Conservation (phyloP, 768 basidiomycete species). For the Boletus sp. region DNA sequence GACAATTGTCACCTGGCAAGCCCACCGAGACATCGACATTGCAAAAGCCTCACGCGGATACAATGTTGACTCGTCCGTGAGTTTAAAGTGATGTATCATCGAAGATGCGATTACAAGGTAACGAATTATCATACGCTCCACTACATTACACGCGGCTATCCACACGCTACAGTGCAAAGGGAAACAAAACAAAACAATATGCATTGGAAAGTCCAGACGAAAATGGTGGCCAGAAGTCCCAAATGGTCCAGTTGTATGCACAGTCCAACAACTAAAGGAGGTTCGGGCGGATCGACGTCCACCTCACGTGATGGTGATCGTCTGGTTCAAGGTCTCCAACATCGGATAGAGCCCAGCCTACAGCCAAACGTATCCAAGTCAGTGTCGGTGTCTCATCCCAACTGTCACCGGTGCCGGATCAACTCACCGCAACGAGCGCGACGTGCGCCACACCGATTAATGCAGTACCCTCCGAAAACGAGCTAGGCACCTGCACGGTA, state of each 20-base stretch:
- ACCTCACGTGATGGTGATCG: slow-evolving; percentile 21
- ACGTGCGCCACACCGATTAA: slow-evolving; percentile 37
- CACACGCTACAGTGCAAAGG: no score
- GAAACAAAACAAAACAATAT: neutral
- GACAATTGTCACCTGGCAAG: no score
- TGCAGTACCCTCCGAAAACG: slow-evolving; percentile 27
- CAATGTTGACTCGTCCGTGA: no score
- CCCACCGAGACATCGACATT: no score
- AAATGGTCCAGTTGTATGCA: neutral
- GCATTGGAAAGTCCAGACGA: neutral
- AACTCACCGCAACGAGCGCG: slow-evolving; percentile 40
- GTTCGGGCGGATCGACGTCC: neutral
- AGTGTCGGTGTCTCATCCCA: neutral
- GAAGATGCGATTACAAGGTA: neutral
- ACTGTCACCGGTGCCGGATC: neutral
- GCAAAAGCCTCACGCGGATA: no score
- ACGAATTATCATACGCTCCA: neutral
- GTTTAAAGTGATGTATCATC: no score
- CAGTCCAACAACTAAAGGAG: neutral
- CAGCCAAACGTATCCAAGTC: neutral
- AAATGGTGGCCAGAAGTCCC: no score
- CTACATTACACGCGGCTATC: neutral
- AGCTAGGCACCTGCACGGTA: slow-evolving; percentile 38
- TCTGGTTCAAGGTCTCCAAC: slow-evolving; percentile 34
- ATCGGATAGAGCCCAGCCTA: slow-evolving; percentile 34